These are phyloP conservation scores for Hydnum rufescens DNA, from an alignment of 768 basidiomycete species.

Conservation along the genomic window DNA sequence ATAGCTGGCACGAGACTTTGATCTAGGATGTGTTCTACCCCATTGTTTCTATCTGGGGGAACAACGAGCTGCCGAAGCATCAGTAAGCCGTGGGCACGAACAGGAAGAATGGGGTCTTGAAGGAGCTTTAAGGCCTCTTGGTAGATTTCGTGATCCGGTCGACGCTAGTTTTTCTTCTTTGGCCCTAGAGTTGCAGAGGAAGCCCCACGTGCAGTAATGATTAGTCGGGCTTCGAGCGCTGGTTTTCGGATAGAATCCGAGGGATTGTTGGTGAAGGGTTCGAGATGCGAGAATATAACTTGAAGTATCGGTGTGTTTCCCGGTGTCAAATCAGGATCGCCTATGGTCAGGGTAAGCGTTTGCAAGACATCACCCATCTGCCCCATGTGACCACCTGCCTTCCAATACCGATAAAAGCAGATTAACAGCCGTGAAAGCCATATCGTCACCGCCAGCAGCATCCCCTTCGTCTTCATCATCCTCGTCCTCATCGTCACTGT, in stretches of 20 bases:
- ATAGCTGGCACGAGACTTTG: constrained; percentile 61
- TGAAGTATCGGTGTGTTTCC: constrained; percentile 41
- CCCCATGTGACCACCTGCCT: constrained; percentile 26
- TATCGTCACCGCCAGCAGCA: constrained; percentile 29
- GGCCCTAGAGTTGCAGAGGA: constrained; percentile 20
- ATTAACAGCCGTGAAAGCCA: constrained; percentile 60
- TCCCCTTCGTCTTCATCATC: constrained; percentile 30
- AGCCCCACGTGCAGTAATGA: constrained; percentile 60
- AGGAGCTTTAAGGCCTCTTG: constrained; percentile 74
- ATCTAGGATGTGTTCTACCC: constrained; percentile 20
- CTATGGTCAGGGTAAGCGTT: background rate
- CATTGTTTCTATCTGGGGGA: constrained; percentile 15
- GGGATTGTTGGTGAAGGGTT: constrained; percentile 27
- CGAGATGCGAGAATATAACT: constrained; percentile 48
- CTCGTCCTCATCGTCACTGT: constrained; percentile 19
- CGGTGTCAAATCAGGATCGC: constrained; percentile 39
- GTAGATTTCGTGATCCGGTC: constrained; percentile 23
- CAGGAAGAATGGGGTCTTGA: constrained; percentile 82
- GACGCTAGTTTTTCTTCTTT: constrained; percentile 10
- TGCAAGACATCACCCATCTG: constrained; percentile 13
- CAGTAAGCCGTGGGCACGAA: constrained; percentile 80
- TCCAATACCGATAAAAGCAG: constrained; percentile 71
- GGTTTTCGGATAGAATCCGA: constrained; percentile 33
- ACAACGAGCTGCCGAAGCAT: constrained; percentile 61
- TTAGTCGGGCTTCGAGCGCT: constrained; percentile 62